Conservation (phyloP, 495 filamentous ascomycete genomes). For the Cryomyces minteri region DNA sequence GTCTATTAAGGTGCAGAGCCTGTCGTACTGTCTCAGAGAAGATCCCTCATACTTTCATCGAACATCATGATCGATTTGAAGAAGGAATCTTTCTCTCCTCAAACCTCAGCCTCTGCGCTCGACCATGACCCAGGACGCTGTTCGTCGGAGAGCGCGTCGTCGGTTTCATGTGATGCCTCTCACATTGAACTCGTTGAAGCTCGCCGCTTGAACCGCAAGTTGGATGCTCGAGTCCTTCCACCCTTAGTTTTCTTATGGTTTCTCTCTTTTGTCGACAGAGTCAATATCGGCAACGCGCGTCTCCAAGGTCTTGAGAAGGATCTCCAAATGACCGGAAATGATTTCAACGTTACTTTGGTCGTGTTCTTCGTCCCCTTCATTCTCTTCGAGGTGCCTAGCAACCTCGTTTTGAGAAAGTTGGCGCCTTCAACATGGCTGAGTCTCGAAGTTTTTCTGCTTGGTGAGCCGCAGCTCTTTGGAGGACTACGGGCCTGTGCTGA, state of each 20-base stretch:
- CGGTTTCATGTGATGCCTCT: no score
- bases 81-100: no score
- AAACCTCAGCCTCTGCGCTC: no score
- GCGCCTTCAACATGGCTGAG: neutral
- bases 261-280: conserved; percentile 14
- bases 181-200: no score
- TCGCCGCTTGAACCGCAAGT: neutral
- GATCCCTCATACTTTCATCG: no score
- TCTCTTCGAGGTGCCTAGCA: conserved; percentile 30
- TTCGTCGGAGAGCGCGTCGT: no score
- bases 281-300: conserved; percentile 31
- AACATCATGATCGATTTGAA: no score
- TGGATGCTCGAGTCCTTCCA: neutral
- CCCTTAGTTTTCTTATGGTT: neutral
- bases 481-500: no score
- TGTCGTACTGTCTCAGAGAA: no score
- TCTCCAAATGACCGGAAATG: conserved; percentile 31
- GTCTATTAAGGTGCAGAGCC: no score
- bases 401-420: neutral
- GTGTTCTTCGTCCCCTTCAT: conserved; percentile 49
- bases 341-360: conserved; percentile 40
- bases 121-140: no score
- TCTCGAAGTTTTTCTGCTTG: neutral
- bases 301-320: conserved; percentile 39
- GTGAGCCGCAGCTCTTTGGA: neutral